These are phyloP conservation scores for Mortierella alpina DNA, from an alignment of 192 early-diverging fungal species.

Conservation along the genomic window DNA sequence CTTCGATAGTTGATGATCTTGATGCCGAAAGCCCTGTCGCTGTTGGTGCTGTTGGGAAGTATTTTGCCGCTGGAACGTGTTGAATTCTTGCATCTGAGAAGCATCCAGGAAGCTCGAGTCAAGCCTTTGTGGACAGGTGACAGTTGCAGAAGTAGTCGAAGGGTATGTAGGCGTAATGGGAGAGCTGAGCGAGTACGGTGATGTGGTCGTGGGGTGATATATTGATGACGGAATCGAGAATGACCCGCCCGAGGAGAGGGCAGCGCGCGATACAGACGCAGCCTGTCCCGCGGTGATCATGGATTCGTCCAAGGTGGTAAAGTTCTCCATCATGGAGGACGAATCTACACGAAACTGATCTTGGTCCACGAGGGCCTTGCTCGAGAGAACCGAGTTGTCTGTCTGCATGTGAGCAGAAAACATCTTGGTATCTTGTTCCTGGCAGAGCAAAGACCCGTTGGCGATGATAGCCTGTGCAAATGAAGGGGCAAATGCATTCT, in stretches of 20 bases:
- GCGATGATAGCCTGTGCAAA: conserved; percentile 18
- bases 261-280: neutral
- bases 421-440: neutral
- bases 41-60: conserved; percentile 10
- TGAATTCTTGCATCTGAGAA: conserved; percentile 25
- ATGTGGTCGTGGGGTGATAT: neutral
- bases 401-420: neutral
- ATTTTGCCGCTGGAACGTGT: conserved; percentile 23
- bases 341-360: conserved; percentile 13
- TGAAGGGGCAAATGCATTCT: conserved; percentile 24
- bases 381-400: conserved; percentile 8
- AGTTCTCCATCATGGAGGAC: conserved; percentile 28
- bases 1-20: neutral
- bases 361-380: conserved; percentile 6
- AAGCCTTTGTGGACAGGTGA: neutral
- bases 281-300: conserved; percentile 1
- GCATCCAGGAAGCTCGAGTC: conserved; percentile 26
- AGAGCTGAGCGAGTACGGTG: conserved; percentile 1
- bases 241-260: conserved; percentile 8
- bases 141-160: neutral
- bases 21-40: conserved; percentile 2
- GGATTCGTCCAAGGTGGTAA: conserved; percentile 35
- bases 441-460: neutral
- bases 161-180: conserved; percentile 2
- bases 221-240: conserved; percentile 18